phyloP scores from a whole-genome alignment of 2,329 filamentous ascomycete genomes.

The Penicillium brevicompactum region DNA sequence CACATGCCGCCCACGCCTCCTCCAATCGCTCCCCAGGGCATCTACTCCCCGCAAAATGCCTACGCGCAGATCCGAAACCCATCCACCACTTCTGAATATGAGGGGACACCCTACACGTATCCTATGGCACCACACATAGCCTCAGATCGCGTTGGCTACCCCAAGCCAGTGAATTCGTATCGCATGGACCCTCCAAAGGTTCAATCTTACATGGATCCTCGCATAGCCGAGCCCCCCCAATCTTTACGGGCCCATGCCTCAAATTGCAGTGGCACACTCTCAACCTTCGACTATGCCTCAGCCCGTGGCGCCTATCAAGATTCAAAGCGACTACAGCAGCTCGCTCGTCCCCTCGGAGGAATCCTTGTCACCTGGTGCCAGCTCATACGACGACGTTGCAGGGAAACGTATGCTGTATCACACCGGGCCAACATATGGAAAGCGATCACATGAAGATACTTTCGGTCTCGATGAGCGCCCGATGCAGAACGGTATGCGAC shows the following conservation, averaged over 20 bases:
- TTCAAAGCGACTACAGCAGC: constrained; percentile 31
- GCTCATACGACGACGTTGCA: constrained; percentile 24
- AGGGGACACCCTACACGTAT: constrained; percentile 26
- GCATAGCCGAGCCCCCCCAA: constrained; percentile 37
- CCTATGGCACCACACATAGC: constrained; percentile 24
- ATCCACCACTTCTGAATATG: constrained; percentile 37
- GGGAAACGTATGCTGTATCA: constrained; percentile 35
- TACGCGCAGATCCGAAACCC: constrained; percentile 37
- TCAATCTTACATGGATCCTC: constrained; percentile 38
- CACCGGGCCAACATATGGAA: constrained; percentile 30
- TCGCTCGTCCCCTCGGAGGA: constrained; percentile 24
- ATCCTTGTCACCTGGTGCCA: constrained; percentile 23
- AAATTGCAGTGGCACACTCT: constrained; percentile 21
- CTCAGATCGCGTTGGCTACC: constrained; percentile 26
- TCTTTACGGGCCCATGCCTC: constrained; percentile 44
- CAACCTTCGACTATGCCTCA: constrained; percentile 29
- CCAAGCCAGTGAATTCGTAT: constrained; percentile 33
- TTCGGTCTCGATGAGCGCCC: constrained; percentile 44
- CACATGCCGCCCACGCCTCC: constrained; percentile 49
- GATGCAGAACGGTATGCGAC: constrained; percentile 49
- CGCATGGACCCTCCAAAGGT: constrained; percentile 31
- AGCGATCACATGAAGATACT: constrained; percentile 41
- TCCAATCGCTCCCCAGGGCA: constrained; percentile 31
- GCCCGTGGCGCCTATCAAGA: constrained; percentile 42
- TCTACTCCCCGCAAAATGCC: constrained; percentile 39